Percentiles rank a stretch among this genome's conserved stretches.
Evolutionary conservation across 192 early-diverging fungal species (phyloP).

Genomic region (Coemansia aciculifera): DNA sequence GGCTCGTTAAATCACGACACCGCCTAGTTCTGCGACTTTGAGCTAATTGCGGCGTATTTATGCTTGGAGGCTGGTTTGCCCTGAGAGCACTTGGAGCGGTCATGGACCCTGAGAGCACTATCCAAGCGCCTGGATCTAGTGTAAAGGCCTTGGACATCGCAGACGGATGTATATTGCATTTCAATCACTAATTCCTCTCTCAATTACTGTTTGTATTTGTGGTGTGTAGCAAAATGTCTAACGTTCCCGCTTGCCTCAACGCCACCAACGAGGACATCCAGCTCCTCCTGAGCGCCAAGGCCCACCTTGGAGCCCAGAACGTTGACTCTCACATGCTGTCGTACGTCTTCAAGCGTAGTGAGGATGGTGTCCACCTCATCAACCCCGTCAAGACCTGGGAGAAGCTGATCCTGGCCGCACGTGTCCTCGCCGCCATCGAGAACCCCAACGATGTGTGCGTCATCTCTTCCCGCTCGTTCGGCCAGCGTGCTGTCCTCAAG

Average conservation of each 20-base stretch:
- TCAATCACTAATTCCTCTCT: background rate
- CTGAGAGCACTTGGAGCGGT: background rate
- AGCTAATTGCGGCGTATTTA: background rate
- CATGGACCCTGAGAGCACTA: background rate
- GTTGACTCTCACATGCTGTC: slow-evolving; percentile 89
- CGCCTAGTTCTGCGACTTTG: background rate
- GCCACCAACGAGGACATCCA: slow-evolving; percentile 92
- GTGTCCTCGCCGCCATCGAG: slow-evolving; percentile 98
- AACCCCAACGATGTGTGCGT: slow-evolving; percentile 98
- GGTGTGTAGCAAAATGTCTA: slow-evolving; percentile 53
- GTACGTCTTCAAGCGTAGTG: slow-evolving; percentile 97
- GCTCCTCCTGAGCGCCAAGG: slow-evolving; percentile 93
- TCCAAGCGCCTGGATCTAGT: background rate
- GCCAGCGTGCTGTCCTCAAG: slow-evolving; percentile 99
- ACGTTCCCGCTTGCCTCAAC: slow-evolving; percentile 59
- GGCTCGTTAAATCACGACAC: background rate
- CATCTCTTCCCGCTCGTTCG: slow-evolving; percentile 95
- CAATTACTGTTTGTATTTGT: background rate
- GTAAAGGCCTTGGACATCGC: background rate
- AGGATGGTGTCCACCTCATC: slow-evolving; percentile 98
- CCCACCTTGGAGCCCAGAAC: slow-evolving; percentile 99
- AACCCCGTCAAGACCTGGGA: slow-evolving; percentile 99
- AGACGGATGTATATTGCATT: background rate
- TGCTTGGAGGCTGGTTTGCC: background rate
- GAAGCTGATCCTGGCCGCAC: slow-evolving; percentile 98